Evolutionary conservation across 306 rosid genomes (phyloP), one percentile per base, ranked within the genome.

Genomic region (Cajanus cajan): DNA sequence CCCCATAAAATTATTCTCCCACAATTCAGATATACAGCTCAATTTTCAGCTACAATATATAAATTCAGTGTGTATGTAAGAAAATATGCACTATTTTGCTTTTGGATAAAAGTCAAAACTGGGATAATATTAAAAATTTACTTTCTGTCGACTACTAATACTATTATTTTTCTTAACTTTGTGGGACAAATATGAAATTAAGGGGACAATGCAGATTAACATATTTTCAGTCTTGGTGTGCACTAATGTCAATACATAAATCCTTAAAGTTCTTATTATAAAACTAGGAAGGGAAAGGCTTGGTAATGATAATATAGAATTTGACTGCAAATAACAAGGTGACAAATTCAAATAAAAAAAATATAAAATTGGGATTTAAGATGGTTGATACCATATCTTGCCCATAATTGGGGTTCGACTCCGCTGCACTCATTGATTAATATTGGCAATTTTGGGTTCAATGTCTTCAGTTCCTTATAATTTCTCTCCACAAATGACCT

Each of bases 351-450:
- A 64, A 78, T 66, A 3, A 8, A 25, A 69, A 76, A 16, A 21
- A 24, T 33, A 37, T 28, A 28, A 41, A 14, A 45, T 51, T 55
- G 22, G 61, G 58, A 59, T 18, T 48, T 69, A 21, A 71, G 80
- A 80, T 22, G 15, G 73, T 25, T 37, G 48, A 83, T 91, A 93
- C 99, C 98, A 74, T 87, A 95, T 91, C 99, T 88, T 63, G 99
- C 98, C 99, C 99, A 96, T 48, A 96, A 74, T 76, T 93, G 99
- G 28, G 98, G 97, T 59, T 90, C 89, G 40, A 86, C 76, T 80
- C 98, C 99, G 40, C 91, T 78, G 94, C 93, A 79, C 78, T 95
- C 99, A 34, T 98, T 97, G 67, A 93, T 91, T 92, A 93, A 83
- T 78, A 96, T 93, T 41, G 99, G 98, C 18, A 96, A 80, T 74